These are phyloP conservation scores for Melanomma pulvis-pyrius DNA, from an alignment of 495 filamentous ascomycete genomes.

Conservation along the genomic window DNA sequence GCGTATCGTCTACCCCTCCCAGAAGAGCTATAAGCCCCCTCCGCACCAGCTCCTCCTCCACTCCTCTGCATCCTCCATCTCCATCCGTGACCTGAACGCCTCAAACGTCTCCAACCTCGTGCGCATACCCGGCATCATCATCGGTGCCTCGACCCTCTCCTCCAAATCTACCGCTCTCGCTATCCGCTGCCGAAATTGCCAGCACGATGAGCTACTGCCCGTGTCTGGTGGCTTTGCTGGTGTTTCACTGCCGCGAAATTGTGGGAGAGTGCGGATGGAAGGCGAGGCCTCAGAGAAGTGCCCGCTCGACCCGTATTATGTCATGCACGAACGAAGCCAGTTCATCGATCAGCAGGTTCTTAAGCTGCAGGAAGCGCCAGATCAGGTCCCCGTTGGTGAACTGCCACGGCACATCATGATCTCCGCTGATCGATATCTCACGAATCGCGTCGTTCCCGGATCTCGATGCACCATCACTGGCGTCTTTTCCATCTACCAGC, in stretches of 20 bases:
- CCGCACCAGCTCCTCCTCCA: slow-evolving; percentile 96
- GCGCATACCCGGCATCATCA: slow-evolving; percentile 94
- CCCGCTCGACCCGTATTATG: slow-evolving; percentile 92
- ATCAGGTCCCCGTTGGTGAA: slow-evolving; percentile 97
- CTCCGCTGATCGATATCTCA: slow-evolving; percentile 92
- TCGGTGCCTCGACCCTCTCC: slow-evolving; percentile 93
- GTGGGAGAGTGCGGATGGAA: slow-evolving; percentile 62
- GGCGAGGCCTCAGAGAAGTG: slow-evolving; percentile 69
- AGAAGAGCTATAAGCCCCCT: slow-evolving; percentile 70
- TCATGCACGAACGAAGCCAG: slow-evolving; percentile 89
- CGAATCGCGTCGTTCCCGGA: slow-evolving; percentile 94
- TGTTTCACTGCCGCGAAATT: slow-evolving; percentile 77
- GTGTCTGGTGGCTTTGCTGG: slow-evolving; percentile 85
- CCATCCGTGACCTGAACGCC: slow-evolving; percentile 92
- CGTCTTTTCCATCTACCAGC: slow-evolving; percentile 96
- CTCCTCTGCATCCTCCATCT: slow-evolving; percentile 84
- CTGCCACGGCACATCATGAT: slow-evolving; percentile 92
- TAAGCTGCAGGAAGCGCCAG: slow-evolving; percentile 97
- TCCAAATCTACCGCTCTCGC: slow-evolving; percentile 88
- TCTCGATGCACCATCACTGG: slow-evolving; percentile 95
- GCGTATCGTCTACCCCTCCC: slow-evolving; percentile 81
- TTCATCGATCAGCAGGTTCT: slow-evolving; percentile 99
- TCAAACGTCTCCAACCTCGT: slow-evolving; percentile 93
- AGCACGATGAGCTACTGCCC: slow-evolving; percentile 67
- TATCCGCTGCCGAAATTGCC: slow-evolving; percentile 89